Base-by-base conservation (phyloP, 805 yeast species). In the Barnettozyma salicaria region DNA sequence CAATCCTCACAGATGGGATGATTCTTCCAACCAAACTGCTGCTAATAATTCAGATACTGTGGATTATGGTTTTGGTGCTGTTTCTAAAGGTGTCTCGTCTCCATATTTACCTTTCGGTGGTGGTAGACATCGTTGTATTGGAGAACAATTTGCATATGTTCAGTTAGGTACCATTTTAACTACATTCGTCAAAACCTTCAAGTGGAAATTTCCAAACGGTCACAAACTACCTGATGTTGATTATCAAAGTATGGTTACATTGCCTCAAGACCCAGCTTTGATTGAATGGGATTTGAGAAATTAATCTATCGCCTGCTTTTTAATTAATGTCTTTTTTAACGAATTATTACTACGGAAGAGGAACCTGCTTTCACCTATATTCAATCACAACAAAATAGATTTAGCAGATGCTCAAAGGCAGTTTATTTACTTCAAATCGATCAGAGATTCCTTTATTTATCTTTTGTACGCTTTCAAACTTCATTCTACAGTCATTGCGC, bases 81-180 rank as follows among this genome's bases (percentile, higher is more conserved):
- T 92, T 46, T 79, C 95, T 31, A 92, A 92, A 67, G 98, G 97
- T 65, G 97, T 90, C 36, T 69, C 85, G 21, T 86, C 96, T 29
- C 96, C 97, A 41, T 92, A 87, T 65, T 76, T 92, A 59, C 98
- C 98, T 39, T 92, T 92, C 56, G 98, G 98, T 52, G 98, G 97
- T 63, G 98, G 98, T 50, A 84, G 98, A 73, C 98, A 92, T 63
- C 83, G 98, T 68, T 92, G 98, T 67, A 90, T 92, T 56, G 98
- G 98, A 59, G 98, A 92, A 65, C 97, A 90, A 60, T 92, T 92
- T 66, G 98, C 98, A 19, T 86, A 80, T 61, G 78, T 81, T 49
- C 98, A 92, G 70, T 74, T 92, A 48, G 96, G 96, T 34, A 79
- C 92, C 34, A 70, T 92, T 43, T 67, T 92, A 56, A 64, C 85